phyloP scores from a whole-genome alignment of 495 filamentous ascomycete genomes.

The Podospora pseudoanserina region DNA sequence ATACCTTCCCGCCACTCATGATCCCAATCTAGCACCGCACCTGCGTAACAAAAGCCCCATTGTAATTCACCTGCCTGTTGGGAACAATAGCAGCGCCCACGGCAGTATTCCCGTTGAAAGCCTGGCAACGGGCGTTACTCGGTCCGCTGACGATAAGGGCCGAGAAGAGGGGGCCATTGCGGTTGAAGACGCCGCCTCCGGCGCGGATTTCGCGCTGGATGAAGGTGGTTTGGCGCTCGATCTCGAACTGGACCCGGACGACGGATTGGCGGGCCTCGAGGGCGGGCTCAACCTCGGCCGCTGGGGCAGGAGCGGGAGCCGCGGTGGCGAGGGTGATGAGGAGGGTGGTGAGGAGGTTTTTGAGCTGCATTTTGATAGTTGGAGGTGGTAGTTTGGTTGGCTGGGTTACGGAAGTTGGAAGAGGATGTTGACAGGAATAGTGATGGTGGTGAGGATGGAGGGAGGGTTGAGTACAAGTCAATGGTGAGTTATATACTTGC shows the following conservation, averaged over 20 bases:
- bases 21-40: neutral
- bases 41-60: neutral
- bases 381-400: neutral
- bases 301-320: neutral
- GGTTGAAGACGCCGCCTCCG: neutral
- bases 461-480: neutral
- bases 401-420: neutral
- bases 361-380: constrained; percentile 2
- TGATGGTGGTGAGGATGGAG: neutral
- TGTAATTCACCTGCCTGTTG: neutral
- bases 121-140: constrained; percentile 5
- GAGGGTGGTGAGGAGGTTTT: neutral
- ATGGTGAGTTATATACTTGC: neutral
- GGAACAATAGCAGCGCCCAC: neutral
- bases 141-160: neutral
- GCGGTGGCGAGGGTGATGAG: neutral
- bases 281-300: neutral
- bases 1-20: too few species aligned
- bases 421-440: neutral
- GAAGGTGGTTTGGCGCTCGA: neutral
- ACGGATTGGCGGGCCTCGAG: neutral
- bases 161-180: neutral
- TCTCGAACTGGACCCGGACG: neutral
- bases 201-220: neutral
- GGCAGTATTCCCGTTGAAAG: constrained; percentile 1